Percentiles rank a stretch among this genome's conserved stretches.
These are phyloP conservation scores for Sporothrix schenckii DNA, from an alignment of 2,329 filamentous ascomycete species.

Conservation along the genomic window DNA sequence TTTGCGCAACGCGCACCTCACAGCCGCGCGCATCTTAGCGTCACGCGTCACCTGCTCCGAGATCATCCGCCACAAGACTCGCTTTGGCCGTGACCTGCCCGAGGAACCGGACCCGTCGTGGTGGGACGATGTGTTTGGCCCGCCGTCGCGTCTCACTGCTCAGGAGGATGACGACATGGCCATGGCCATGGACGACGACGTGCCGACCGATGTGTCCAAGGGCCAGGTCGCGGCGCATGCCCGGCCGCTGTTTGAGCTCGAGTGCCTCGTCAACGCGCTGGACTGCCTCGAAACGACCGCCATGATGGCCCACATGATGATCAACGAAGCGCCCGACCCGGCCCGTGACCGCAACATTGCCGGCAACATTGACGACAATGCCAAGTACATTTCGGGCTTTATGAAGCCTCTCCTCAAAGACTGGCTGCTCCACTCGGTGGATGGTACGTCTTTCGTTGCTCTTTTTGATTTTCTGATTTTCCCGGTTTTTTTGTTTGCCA, in stretches of 20 bases:
- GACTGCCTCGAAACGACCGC: constrained; percentile 70
- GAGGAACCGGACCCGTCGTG: constrained; percentile 44
- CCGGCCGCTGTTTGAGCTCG: constrained; percentile 68
- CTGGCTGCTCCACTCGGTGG: constrained; percentile 62
- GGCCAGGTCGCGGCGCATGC: constrained; percentile 58
- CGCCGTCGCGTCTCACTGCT: neutral
- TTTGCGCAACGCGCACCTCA: constrained; percentile 65
- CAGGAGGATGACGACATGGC: constrained; percentile 36
- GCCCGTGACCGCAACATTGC: constrained; percentile 54
- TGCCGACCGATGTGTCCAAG: constrained; percentile 41
- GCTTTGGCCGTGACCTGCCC: constrained; percentile 40
- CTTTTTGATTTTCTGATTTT: neutral
- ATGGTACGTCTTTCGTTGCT: constrained; percentile 49
- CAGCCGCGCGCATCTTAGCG: constrained; percentile 58
- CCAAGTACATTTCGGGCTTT: constrained; percentile 58
- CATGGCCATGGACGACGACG: constrained; percentile 43
- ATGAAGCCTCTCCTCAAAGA: constrained; percentile 65
- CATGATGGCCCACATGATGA: constrained; percentile 57
- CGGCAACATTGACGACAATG: constrained; percentile 55
- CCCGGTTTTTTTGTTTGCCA: neutral
- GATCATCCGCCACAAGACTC: constrained; percentile 50
- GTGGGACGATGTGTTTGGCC: constrained; percentile 45
- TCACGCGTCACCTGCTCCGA: constrained; percentile 55
- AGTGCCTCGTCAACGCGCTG: constrained; percentile 66
- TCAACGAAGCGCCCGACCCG: constrained; percentile 51